Conservation (phyloP, 192 early-diverging fungal genomes). For the Coemansia sp. region DNA sequence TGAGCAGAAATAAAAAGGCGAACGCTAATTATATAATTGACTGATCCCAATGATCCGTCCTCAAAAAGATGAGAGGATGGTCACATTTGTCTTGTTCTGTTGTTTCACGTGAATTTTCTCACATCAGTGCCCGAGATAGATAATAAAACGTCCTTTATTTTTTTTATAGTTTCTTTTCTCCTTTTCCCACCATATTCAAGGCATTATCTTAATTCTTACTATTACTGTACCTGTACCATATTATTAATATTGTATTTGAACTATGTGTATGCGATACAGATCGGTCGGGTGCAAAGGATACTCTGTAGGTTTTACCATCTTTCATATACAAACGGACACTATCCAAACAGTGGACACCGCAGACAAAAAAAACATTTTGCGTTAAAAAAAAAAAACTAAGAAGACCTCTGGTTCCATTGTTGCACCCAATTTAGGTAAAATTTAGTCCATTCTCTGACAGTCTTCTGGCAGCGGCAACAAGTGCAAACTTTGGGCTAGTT, state of each 20-base stretch:
- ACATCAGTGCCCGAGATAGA: too few relatives aligned
- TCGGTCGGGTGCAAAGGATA: conserved; percentile 90
- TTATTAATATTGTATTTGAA: not conserved
- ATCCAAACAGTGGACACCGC: too few relatives aligned
- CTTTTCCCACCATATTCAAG: not conserved
- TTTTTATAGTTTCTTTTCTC: not conserved
- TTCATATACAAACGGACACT: not conserved
- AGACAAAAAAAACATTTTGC: not conserved
- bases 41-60: not conserved
- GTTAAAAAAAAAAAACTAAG: not conserved
- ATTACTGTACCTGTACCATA: not conserved
- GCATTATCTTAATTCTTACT: not conserved
- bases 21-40: not conserved
- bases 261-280: conserved; percentile 51
- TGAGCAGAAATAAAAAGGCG: not conserved
- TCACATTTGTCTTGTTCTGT: not conserved
- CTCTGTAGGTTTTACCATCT: conserved; percentile 54
- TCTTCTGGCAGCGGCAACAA: conserved; percentile 80
- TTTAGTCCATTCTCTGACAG: conserved; percentile 95
- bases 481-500: conserved; percentile 96
- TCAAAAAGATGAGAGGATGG: not conserved
- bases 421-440: conserved; percentile 40
- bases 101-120: not conserved
- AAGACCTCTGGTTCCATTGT: not conserved
- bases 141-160: too few relatives aligned